These are phyloP conservation scores for Chara braunii DNA, from an alignment of 139 green algal genomes.

Conservation along the genomic window DNA sequence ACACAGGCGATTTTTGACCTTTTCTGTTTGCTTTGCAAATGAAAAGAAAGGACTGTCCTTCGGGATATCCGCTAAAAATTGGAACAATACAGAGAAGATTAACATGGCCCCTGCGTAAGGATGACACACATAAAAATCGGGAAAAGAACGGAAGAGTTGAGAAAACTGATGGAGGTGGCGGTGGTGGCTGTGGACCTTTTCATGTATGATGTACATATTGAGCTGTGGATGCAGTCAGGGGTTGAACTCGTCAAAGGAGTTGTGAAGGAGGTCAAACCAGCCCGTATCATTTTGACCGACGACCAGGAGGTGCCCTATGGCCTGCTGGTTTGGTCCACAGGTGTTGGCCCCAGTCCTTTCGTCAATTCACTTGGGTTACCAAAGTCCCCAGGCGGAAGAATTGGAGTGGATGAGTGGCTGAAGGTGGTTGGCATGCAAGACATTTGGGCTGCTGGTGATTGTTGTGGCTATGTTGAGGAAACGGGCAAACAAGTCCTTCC, in stretches of 20 bases:
- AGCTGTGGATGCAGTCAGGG: slow-evolving; percentile 9
- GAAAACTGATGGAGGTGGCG: too few relatives aligned
- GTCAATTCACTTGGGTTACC: slow-evolving; percentile 66
- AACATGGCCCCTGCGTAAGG: too few relatives aligned
- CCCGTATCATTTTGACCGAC: slow-evolving; percentile 56
- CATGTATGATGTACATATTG: too few relatives aligned
- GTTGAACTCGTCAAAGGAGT: slow-evolving; percentile 11
- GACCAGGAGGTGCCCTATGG: slow-evolving; percentile 64
- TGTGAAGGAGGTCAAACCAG: slow-evolving; percentile 42
- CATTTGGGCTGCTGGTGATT: slow-evolving; percentile 80
- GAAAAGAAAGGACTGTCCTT: too few relatives aligned
- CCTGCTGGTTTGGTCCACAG: slow-evolving; percentile 81
- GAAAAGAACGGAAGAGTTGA: too few relatives aligned
- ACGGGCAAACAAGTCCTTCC: slow-evolving; percentile 56
- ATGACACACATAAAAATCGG: too few relatives aligned
- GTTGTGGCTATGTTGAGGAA: slow-evolving; percentile 59
- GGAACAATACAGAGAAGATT: too few relatives aligned
- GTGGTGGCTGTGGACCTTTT: too few relatives aligned
- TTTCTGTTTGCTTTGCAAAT: too few relatives aligned
- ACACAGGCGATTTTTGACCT: too few relatives aligned
- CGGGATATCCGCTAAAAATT: too few relatives aligned
- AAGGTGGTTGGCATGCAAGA: slow-evolving; percentile 24
- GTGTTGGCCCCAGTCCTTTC: slow-evolving; percentile 74
- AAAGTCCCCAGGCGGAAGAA: slow-evolving; percentile 50
- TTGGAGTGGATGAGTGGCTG: slow-evolving; percentile 22